phyloP scores from a whole-genome alignment of 2,329 filamentous ascomycete species.

The Phoma herbarum region DNA sequence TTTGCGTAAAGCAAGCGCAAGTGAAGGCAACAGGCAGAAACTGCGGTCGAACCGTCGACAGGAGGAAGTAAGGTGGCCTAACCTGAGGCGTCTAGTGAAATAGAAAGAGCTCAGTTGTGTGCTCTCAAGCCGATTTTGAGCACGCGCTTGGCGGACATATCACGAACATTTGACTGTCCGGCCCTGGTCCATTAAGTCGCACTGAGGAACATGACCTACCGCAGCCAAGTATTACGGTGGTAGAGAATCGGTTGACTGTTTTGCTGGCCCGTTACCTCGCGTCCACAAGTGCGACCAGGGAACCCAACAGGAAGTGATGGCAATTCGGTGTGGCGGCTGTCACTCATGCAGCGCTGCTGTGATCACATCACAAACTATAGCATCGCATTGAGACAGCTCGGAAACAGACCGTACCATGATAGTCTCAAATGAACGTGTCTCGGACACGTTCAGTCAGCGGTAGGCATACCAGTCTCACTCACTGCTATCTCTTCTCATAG shows the following conservation, averaged over 20 bases:
- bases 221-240: neutral
- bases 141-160: neutral
- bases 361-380: neutral
- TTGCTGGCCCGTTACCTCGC: neutral
- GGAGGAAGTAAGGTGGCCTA: neutral
- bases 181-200: neutral
- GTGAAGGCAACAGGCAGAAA: constrained; percentile 13
- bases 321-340: neutral
- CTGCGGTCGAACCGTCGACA: neutral
- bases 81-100: neutral
- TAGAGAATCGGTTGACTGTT: neutral
- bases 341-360: neutral
- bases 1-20: neutral
- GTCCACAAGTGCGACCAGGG: neutral
- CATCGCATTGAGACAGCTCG: no score
- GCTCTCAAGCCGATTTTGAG: neutral
- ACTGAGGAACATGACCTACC: neutral
- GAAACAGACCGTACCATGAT: neutral
- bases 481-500: neutral
- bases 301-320: neutral
- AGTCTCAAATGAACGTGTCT: neutral
- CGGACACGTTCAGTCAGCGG: neutral
- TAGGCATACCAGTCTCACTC: neutral
- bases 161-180: neutral
- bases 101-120: neutral